Evolutionary conservation across 129 eudicot species (phyloP), one percentile per base, ranked within the genome.

Genomic region (Deinandra increscens): DNA sequence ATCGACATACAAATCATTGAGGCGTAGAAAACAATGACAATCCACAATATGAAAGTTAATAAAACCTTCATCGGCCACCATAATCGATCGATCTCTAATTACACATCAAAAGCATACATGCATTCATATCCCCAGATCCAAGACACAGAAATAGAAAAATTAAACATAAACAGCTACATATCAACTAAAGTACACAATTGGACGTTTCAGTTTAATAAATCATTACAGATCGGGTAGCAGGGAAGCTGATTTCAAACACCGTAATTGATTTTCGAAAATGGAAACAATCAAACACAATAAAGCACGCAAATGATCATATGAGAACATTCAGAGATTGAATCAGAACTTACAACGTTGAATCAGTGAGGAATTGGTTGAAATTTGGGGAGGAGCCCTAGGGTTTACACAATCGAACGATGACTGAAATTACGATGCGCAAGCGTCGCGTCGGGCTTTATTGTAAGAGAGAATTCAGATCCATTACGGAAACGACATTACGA

Each of bases 111-210:
- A 19, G 46, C 45, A 43, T 45, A 26, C 60, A 36, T 61, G 46
- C 60, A 51, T 68, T 42, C 44, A 75, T 10, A 34, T 74, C 54
- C 33, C 34, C 50, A 46, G 75, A 75, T 75, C 75, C 75, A 75
- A 11, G 20, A 36, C 36, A 45, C 8, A n/a, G 0, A 67, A 39
- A 33, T 0, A 65, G 26, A 11, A 12, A 7, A 59, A 19, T 2
- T 3, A 6, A 33, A 48, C 62, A 67, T 8, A 45, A 20, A 22
- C 63, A 46, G 12, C 62, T 13, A 55, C 42, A 65, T 2, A 65
- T 53, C 58, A 9, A 17, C 22, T 65, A 10, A 31, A 42, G n/a
- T 51, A 53, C 59, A 53, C 34, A 53, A 41, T 29, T 54, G 29
- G 20, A 29, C 23, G 7, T 29, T 34, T 65, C 9, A 74, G 29